Evolutionary conservation across 768 basidiomycete genomes (phyloP), one percentile per base, ranked within the genome.

Genomic region (Amanita molliuscula): DNA sequence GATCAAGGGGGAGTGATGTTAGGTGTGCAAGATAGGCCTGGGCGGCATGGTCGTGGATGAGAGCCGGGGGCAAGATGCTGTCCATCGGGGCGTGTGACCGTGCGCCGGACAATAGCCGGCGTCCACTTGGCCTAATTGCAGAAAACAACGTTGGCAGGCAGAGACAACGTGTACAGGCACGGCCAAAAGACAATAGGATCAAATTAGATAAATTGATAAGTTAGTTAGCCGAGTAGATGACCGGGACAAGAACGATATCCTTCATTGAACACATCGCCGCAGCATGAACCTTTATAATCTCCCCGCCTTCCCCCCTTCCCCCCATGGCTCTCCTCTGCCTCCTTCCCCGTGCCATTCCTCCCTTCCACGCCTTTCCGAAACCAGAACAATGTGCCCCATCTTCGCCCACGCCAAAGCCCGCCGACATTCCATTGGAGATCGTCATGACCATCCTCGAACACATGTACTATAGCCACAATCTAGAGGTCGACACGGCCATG

Each of bases 1-100:
- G 76, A 23, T 74, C 62, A 21, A 97, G 75, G 0, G 82, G 70
- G 37, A 87, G 75, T 7, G 76, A 74, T 4, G 82, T 77, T 40
- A 94, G 69, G 33, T 79, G 75, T 23, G 72, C 65, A 35, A 93
- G 73, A 61, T 93, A 95, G 3, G 62, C 58, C 40, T 74, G 65
- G 23, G 56, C 62, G 8, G 59, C 61, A 36, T 58, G 64, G 38
- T 28, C 21, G 11, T 34, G 25, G 8, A 23, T 11, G 41, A 50
- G 42, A 16, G 44, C 45, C 3, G 44, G 43, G 6, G 51, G 45
- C 18, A 52, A 34, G 44, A 52, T 45, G 23, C n/a, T n/a, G n/a
- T n/a, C n/a, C n/a, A n/a, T n/a, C n/a, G n/a, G n/a, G n/a, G n/a
- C n/a, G n/a, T n/a, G n/a, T n/a, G n/a, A n/a, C n/a, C n/a, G n/a